These are phyloP conservation scores for Mercurialis annua DNA, from an alignment of 345 rosid species.

Conservation along the genomic window DNA sequence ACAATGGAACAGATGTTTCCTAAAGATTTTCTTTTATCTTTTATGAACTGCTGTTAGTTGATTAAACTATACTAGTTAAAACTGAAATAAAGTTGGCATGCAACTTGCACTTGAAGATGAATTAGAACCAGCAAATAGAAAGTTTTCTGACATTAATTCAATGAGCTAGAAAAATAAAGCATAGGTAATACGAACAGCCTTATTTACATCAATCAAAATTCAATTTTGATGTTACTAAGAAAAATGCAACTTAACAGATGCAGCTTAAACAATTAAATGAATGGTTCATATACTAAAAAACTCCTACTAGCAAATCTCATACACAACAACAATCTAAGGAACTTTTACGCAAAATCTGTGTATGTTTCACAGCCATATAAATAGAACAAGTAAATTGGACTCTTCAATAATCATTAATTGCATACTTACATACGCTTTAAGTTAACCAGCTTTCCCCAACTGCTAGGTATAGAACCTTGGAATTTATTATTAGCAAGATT, in stretches of 20 bases:
- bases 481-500: conserved; percentile 76
- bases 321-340: background rate
- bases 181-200: no score
- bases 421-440: conserved; percentile 63
- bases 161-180: no score
- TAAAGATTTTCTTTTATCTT: no score
- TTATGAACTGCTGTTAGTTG: conserved; percentile 1
- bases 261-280: background rate
- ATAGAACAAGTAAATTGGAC: background rate
- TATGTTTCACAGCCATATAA: background rate
- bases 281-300: background rate
- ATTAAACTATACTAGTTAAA: conserved; percentile 1
- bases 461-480: conserved; percentile 64
- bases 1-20: no score
- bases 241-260: background rate
- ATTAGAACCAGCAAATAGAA: background rate
- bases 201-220: background rate
- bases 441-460: conserved; percentile 65
- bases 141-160: background rate
- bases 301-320: background rate
- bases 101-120: background rate
- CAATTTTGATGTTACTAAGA: background rate
- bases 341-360: background rate
- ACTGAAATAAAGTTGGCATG: conserved; percentile 7
- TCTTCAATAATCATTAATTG: background rate